Base-by-base conservation (phyloP, 441 rosid species). In the Gossypium davidsonii region DNA sequence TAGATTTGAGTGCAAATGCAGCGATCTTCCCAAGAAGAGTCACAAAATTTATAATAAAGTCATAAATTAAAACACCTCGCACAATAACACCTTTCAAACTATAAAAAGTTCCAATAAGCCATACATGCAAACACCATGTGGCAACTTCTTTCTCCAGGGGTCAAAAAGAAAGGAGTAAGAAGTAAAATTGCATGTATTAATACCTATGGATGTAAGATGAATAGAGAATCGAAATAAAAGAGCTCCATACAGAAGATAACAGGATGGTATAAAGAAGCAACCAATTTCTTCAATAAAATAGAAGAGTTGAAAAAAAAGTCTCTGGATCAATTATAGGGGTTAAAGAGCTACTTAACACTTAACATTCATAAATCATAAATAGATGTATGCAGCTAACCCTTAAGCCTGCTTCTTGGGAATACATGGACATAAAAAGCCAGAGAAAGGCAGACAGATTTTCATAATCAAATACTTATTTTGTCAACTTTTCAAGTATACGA, bases 271-370 rank as follows among this genome's bases (percentile, higher is more conserved):
- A 64, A 18, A 67, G 1, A 49, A 26, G 58, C 71, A 67, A 17
- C 71, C 42, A 49, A 67, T 21, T 49, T 67, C 71, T 48, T 49
- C 48, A 34, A 48, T 21, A 14, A 48, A 67, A 67, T 25, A 48
- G 4, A 65, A 14, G 71, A 48, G 39, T 2, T 42, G 48, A 42
- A 25, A 44, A 48, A 46, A 48, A 23, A 6, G 1, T n/a, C 34
- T 14, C 18, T 46, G 70, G 56, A 46, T 6, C 23, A 3, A 23
- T 21, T 46, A 21, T 44, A 21, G 18, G 18, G 20, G 20, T 46
- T 44, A 46, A 46, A 20, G 17, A 39, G 11, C 17, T 64, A 20
- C 53, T 10, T 20, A 64, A 51, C 28, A 39, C 28, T 63, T 18
- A 39, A 64, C 52, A 18, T 64, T 12, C 28, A 64, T 39, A 39